Conservation (phyloP, 495 filamentous ascomycete species). For the Aspergillus ellipticus region DNA sequence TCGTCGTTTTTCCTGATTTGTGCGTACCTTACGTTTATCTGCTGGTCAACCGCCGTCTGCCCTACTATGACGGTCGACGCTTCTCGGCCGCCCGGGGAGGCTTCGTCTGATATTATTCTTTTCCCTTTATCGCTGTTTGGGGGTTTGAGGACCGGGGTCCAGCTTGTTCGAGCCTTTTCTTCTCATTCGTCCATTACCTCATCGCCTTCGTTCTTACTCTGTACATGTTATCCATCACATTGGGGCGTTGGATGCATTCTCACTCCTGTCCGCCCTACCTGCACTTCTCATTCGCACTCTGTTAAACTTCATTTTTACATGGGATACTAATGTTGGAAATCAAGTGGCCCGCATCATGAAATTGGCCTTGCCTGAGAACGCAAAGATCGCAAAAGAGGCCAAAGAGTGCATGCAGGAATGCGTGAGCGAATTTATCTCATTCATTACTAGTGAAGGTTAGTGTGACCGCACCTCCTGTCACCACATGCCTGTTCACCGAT, state of each 20-base stretch:
- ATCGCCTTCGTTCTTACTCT: not conserved
- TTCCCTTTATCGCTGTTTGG: not conserved
- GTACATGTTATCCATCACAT: not conserved
- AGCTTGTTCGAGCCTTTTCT: not conserved
- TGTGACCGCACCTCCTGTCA: constrained; percentile 4
- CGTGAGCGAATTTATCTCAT: constrained; percentile 99
- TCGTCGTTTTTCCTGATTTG: constrained; percentile 53
- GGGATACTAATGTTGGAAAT: constrained; percentile 77
- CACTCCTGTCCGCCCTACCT: not conserved
- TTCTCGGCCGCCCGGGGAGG: constrained; percentile 19
- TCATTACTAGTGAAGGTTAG: constrained; percentile 97
- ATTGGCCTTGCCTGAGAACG: constrained; percentile 91
- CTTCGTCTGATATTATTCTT: constrained; percentile 14
- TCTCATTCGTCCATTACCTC: not conserved
- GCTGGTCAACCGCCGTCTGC: constrained; percentile 43
- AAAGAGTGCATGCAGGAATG: constrained; percentile 99
- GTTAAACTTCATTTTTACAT: not conserved
- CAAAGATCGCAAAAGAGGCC: constrained; percentile 98
- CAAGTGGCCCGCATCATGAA: constrained; percentile 99
- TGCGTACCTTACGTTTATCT: constrained; percentile 51
- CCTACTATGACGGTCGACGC: constrained; percentile 27
- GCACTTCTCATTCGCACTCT: not conserved
- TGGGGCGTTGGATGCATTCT: not conserved
- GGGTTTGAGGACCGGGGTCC: not conserved
- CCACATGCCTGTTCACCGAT: constrained; percentile 4